Evolutionary conservation across 371 early-diverging fungal genomes (phyloP).

Genomic region (Dinochytrium kinnereticum): DNA sequence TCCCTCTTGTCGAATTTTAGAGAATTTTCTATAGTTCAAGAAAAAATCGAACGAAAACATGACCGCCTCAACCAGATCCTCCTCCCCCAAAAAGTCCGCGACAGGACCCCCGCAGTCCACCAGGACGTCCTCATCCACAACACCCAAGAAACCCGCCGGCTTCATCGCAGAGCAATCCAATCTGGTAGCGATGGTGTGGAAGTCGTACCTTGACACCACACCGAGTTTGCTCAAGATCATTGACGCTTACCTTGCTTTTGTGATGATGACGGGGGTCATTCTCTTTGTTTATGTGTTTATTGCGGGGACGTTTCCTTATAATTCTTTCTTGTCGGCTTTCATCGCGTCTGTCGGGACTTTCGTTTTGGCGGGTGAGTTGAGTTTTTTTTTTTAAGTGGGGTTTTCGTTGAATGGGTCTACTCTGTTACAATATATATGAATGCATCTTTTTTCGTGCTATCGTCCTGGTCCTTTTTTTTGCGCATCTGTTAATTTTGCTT

Average conservation of each 20-base stretch:
- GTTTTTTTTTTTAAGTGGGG: not conserved
- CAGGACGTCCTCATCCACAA: not conserved
- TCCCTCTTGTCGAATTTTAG: too few relatives aligned
- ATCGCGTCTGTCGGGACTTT: conserved; percentile 90
- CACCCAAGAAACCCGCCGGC: not conserved
- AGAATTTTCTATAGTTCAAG: too few relatives aligned
- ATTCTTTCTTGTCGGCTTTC: conserved; percentile 95
- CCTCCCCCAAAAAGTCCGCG: not conserved
- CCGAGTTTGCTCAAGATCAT: conserved; percentile 82
- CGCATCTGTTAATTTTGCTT: not conserved
- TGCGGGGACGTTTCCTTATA: conserved; percentile 94
- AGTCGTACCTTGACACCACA: conserved; percentile 67
- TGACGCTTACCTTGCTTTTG: conserved; percentile 89
- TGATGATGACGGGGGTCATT: conserved; percentile 81
- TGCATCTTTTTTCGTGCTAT: too few relatives aligned
- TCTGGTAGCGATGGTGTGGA: conserved; percentile 29
- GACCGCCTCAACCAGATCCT: too few relatives aligned
- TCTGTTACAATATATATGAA: too few relatives aligned
- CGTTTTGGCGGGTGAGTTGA: conserved; percentile 81
- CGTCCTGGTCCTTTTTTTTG: not conserved
- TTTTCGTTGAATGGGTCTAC: not conserved
- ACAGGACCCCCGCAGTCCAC: conserved; percentile 1
- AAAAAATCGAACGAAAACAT: too few relatives aligned
- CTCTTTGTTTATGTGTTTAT: conserved; percentile 87
- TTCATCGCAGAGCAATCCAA: conserved; percentile 23